Evolutionary conservation across 257 asterid genomes (phyloP), one percentile per base, ranked within the genome.

Genomic region (Solanum bulbocastanum): DNA sequence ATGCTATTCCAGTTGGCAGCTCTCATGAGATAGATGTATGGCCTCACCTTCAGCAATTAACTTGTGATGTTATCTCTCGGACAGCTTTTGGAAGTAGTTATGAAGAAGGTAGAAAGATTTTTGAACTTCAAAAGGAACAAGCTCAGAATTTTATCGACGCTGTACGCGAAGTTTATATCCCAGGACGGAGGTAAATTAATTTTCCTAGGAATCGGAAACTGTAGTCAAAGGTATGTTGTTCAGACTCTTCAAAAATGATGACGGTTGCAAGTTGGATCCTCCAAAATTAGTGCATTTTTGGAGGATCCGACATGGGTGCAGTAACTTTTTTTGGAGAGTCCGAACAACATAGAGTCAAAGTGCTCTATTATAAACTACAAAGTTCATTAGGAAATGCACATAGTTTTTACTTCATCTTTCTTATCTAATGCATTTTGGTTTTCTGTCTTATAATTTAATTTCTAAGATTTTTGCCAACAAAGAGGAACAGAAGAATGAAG

Each of bases 81-180:
- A 89, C 95, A 16, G 91, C 94, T 18, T 93, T 93, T 89, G 95
- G 94, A 2, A 91, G 95, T 62, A 92, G 86, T 85, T 93, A 90
- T 69, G 89, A 90, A 88, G 93, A 93, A 91, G 95, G 94, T 22
- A 88, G 75, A 68, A 68, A 68, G 75, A 68, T 68, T 27, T 68
- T 68, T 68, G 75, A 68, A 68, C 75, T 68, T 68, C 75, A 68
- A 68, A 30, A 15, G 14, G 75, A 68, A 30, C 75, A 68, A 68
- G 75, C 37, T 27, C 37, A 68, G 37, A 32, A 68, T 30, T 30
- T 68, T 68, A 14, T 68, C 37, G 3, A 68, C 18, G 20, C 20
- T 13, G 22, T 68, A 68, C 75, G 22, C 0, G 33, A 18, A 68
- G 2, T 27, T 68, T 68, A 68, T 68, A 27, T 68, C 75, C 75